Evolutionary conservation across 371 early-diverging fungal genomes (phyloP).

Genomic region (Mortierella polycephala): DNA sequence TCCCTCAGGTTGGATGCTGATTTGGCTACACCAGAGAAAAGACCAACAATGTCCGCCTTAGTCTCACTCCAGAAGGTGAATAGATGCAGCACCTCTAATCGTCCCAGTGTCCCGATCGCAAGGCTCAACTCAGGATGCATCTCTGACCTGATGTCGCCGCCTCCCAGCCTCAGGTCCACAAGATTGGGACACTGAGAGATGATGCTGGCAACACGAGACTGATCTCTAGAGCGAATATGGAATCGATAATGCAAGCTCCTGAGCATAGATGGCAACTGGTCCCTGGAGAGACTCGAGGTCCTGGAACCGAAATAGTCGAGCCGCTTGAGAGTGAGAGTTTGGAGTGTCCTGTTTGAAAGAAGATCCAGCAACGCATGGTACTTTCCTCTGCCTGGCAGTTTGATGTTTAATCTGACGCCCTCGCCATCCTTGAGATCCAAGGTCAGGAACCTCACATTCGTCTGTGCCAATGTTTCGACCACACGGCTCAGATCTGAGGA

Average conservation of each 20-base stretch:
- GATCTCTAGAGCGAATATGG: slow-evolving; percentile 5
- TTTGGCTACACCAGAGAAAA: neutral
- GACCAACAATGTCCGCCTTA: neutral
- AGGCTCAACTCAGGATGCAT: neutral
- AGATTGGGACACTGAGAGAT: slow-evolving; percentile 14
- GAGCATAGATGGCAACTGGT: neutral
- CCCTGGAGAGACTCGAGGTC: neutral
- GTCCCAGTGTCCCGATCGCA: neutral
- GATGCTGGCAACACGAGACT: slow-evolving; percentile 1
- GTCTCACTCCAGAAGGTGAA: neutral
- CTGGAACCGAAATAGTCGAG: neutral
- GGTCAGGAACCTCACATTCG: neutral
- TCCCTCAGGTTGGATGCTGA: neutral
- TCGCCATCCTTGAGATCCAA: neutral
- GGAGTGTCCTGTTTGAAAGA: slow-evolving; percentile 2
- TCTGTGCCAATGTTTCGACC: neutral
- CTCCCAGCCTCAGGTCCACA: slow-evolving; percentile 11
- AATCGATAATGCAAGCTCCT: slow-evolving; percentile 6
- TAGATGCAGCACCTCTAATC: slow-evolving; percentile 4
- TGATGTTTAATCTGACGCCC: neutral
- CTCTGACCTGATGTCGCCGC: neutral
- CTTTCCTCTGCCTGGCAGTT: neutral
- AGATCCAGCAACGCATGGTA: slow-evolving; percentile 3
- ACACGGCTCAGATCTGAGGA: slow-evolving; percentile 8
- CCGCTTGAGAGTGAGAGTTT: neutral